Evolutionary conservation across 1,284 basidiomycete genomes (phyloP).

Genomic region (Marasmius tenuissimus): DNA sequence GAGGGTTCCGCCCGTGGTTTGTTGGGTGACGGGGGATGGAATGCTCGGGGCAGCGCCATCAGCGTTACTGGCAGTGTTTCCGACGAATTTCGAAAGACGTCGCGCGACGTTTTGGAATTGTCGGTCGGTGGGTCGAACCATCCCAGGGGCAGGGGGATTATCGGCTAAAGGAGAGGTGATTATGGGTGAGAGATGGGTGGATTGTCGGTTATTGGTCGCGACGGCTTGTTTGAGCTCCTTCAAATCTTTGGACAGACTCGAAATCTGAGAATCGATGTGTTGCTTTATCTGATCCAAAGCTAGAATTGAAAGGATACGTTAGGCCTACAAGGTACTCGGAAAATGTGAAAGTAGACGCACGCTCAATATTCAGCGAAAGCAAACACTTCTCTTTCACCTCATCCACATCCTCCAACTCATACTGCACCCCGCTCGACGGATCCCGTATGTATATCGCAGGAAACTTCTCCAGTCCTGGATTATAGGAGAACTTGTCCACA

Average conservation of each 20-base stretch:
- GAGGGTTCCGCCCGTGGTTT: slow-evolving; percentile 66
- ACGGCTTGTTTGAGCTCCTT: slow-evolving; percentile 84
- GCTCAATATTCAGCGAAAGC: slow-evolving; percentile 93
- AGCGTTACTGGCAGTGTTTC: slow-evolving; percentile 34
- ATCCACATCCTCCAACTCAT: slow-evolving; percentile 94
- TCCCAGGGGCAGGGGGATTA: slow-evolving; percentile 48
- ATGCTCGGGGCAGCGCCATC: slow-evolving; percentile 25
- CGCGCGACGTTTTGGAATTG: slow-evolving; percentile 73
- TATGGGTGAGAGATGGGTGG: slow-evolving; percentile 38
- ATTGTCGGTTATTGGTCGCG: slow-evolving; percentile 47
- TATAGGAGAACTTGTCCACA: slow-evolving; percentile 95
- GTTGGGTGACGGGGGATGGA: slow-evolving; percentile 44
- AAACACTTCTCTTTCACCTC: slow-evolving; percentile 89
- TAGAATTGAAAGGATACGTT: slow-evolving; percentile 31
- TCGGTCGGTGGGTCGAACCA: slow-evolving; percentile 64
- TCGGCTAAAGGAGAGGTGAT: slow-evolving; percentile 57
- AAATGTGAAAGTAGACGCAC: slow-evolving; percentile 49
- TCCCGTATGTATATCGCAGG: slow-evolving; percentile 96
- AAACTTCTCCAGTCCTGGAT: slow-evolving; percentile 90
- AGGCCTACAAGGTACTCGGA: slow-evolving; percentile 2
- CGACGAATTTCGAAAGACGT: slow-evolving; percentile 64
- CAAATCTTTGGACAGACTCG: slow-evolving; percentile 84
- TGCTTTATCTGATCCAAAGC: slow-evolving; percentile 98
- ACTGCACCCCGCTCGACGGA: slow-evolving; percentile 87
- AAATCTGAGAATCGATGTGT: slow-evolving; percentile 92